Base-by-base conservation (phyloP, 495 filamentous ascomycete genomes). In the Aspergillus biplanus region DNA sequence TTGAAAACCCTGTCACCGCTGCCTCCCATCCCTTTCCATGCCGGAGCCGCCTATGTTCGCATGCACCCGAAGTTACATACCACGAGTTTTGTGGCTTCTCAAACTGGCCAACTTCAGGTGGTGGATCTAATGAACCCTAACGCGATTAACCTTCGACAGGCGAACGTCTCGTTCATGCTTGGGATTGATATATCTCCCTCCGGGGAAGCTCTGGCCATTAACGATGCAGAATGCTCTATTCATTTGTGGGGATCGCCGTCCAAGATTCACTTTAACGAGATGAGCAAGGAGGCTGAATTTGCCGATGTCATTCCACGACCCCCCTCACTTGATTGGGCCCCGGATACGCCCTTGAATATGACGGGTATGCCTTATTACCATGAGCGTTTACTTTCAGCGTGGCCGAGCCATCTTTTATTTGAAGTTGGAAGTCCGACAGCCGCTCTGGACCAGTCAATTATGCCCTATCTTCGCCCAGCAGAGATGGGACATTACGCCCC, bases 41-140 rank as follows among this genome's bases (percentile, higher is more conserved):
- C 91, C 8, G 91, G 93, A 1, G 93, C 94, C 7, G 93, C 94
- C 21, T 93, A 91, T 78, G 93, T 97, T 11, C 87, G 95, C 42
- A 91, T 98, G 87, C 96, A 99, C 73, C 96, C 96, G 8, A 89
- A 90, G 58, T 89, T 98, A 81, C 89, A 92, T 37, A 97, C 95
- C 4, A 97, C 95, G 0, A 91, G 89, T 69, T 91, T 98, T 65
- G 90, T 98, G 58, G 88, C 90, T 18, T 96, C 94, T 2, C 91
- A 93, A 70, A 89, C 85, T 47, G 95, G 96, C 0, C 93, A 97
- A 74, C 86, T 98, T 62, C 93, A 99, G 67, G 89, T 97, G 12
- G 90, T 97, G 47, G 95, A 99, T 70, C 80, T 99, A 6, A 92
- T 96, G 87, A 97, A 99, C 61, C 90, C 92, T 0, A 93, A 95